A percentile compares a stretch with the other conserved stretches of the same genome.
Evolutionary conservation across 371 early-diverging fungal genomes (phyloP).

Genomic region (Mucor lusitanicus): DNA sequence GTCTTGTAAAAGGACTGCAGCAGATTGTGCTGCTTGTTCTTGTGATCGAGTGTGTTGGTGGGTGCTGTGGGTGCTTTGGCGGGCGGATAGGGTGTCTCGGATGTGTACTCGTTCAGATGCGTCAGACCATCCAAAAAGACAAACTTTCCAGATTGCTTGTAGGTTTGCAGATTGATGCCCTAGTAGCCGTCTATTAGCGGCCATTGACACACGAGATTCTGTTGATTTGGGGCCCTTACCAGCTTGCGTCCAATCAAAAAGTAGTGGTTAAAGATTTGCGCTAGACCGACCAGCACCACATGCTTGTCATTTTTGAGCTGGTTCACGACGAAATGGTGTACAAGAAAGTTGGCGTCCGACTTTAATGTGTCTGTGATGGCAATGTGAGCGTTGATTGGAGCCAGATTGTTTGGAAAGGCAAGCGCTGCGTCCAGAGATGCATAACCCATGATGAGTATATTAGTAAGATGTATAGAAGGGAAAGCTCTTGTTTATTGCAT

Average conservation of each 20-base stretch:
- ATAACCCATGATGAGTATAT: conserved; percentile 47
- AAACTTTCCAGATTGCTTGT: conserved; percentile 55
- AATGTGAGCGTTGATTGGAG: conserved; percentile 52
- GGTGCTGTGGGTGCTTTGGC: conserved; percentile 41
- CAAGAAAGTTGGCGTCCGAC: conserved; percentile 67
- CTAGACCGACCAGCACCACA: conserved; percentile 66
- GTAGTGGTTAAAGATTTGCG: conserved; percentile 71
- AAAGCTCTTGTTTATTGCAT: background rate
- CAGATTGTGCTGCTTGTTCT: background rate
- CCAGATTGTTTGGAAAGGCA: conserved; percentile 48
- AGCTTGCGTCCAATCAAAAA: conserved; percentile 67
- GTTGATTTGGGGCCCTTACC: conserved; percentile 35
- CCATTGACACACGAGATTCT: background rate
- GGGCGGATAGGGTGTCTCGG: conserved; percentile 43
- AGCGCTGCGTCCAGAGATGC: conserved; percentile 51
- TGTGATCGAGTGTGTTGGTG: conserved; percentile 33
- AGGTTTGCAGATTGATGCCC: conserved; percentile 65
- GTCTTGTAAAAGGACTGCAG: conserved; percentile 26
- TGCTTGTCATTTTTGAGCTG: conserved; percentile 59
- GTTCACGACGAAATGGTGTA: conserved; percentile 72
- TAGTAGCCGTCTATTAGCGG: conserved; percentile 11
- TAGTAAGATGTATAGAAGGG: background rate
- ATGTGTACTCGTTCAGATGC: conserved; percentile 52
- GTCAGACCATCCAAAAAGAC: conserved; percentile 67
- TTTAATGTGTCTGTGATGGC: conserved; percentile 68